Base-by-base conservation (phyloP, 1,139 yeast genomes). In the Diutina pseudorugosa region DNA sequence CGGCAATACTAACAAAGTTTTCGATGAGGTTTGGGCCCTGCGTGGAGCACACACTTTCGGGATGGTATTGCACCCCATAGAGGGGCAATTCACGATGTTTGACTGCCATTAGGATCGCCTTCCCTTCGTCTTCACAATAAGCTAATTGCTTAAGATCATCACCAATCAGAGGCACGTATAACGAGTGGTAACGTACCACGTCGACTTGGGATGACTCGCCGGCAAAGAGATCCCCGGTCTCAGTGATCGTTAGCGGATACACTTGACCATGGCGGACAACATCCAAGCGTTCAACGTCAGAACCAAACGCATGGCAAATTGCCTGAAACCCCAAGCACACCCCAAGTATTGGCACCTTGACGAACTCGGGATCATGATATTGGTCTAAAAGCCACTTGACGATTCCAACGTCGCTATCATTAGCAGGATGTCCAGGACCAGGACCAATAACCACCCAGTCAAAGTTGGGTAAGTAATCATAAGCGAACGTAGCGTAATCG, bases 21-120 rank as follows among this genome's bases (percentile, higher is more conserved):
- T 60, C 57, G 3, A 91, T 64, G 53, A 93, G 66, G 7, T 66
- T 63, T 3, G 65, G 72, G 1, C 98, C 98, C 51, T 69, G 62
- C 12, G 73, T 70, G 0, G 98, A 90, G 61, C 96, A 89, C 45
- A 93, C 80, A 0, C 97, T 89, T 62, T 94, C 99, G 0, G 98
- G 98, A 62, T 94, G 99, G 61, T 91, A 94, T 61, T 94, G 99
- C 1, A 94, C 97, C 0, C 96, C 98, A 66, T 76, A 91, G 67
- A 85, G 86, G 0, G 98, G 98, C 27, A 71, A 67, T 0, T 52
- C 27, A 0, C 53, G 59, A 61, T 88, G 93, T 60, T 70, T 77
- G 0, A 78, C 94, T 0, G 95, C 96, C 98, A 93, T 91, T 45
- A 89, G 64, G 2, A 85, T 71, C n/a, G 57, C 57, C 12, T 36